Percentiles rank a stretch among this genome's conserved stretches.
Conservation (phyloP, 2,329 filamentous ascomycete species). For the Septoria petroselini region DNA sequence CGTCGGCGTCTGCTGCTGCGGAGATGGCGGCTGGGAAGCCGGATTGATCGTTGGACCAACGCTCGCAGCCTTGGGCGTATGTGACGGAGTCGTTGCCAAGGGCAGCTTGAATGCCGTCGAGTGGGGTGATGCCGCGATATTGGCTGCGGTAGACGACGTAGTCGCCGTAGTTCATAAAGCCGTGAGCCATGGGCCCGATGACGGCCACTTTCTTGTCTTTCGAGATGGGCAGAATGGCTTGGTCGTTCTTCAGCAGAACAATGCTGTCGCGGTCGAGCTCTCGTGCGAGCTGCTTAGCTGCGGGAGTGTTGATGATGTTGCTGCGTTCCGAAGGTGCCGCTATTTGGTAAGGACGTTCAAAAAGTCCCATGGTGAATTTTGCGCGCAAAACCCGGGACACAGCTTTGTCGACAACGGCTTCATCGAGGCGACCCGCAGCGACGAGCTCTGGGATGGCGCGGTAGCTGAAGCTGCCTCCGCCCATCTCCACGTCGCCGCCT, state of each 20-base stretch:
- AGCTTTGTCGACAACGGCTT: conserved; percentile 61
- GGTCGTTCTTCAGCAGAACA: conserved; percentile 70
- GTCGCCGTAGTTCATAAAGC: conserved; percentile 71
- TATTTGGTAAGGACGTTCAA: conserved; percentile 65
- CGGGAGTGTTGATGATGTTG: conserved; percentile 60
- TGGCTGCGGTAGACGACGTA: conserved; percentile 66
- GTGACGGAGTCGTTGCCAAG: conserved; percentile 58
- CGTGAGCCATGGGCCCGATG: conserved; percentile 71
- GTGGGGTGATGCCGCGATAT: conserved; percentile 64
- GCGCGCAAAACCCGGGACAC: conserved; percentile 63
- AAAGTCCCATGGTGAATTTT: conserved; percentile 69
- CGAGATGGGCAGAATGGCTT: conserved; percentile 59
- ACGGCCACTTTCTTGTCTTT: conserved; percentile 66
- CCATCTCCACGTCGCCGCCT: conserved; percentile 74
- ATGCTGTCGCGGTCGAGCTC: conserved; percentile 66
- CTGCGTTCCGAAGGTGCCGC: conserved; percentile 55
- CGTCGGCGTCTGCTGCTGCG: conserved; percentile 63
- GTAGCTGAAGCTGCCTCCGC: conserved; percentile 69
- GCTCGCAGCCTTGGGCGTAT: conserved; percentile 67
- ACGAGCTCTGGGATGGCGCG: conserved; percentile 64
- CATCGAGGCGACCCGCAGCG: conserved; percentile 57
- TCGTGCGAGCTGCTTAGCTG: conserved; percentile 59
- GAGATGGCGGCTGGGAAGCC: conserved; percentile 65
- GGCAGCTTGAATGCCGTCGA: conserved; percentile 64
- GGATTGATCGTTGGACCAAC: conserved; percentile 68